Evolutionary conservation across 768 basidiomycete genomes (phyloP), one percentile per base, ranked within the genome.

Genomic region (Gloeostereum incarnatum): DNA sequence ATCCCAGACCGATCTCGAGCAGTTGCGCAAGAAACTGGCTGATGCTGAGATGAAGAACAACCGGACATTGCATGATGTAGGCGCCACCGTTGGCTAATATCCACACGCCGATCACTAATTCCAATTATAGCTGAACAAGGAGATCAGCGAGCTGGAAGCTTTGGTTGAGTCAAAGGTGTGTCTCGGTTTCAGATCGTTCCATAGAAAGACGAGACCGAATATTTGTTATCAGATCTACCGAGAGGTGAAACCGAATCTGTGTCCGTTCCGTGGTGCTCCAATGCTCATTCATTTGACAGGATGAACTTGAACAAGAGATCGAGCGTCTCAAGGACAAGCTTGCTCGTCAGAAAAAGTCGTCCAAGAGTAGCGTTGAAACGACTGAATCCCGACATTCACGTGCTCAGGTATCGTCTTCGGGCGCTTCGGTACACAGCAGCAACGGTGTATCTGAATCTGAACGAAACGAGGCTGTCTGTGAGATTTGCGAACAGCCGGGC

Each of bases 141-240:
- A 97, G 62, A 84, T 98, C 36, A 77, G 81, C 38, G 92, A 97
- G 54, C 70, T 97, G 14, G 94, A 98, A 58, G 73, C 81, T 26
- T 67, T 99, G 29, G 80, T 97, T n/a, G 94, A 99, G 55, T 74
- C 87, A 38, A 97, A 96, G 76, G 89, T 88, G 43, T 40, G 58
- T 5, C 11, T 16, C 36, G 13, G 16, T 39, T 11, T 10, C 17
- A 4, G 4, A 10, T 24, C 10, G n/a, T 19, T 13, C 17, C 30
- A 14, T 20, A 21, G 17, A 41, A n/a, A n/a, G n/a, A n/a, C n/a
- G n/a, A 30, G 8, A 11, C 20, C 35, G 32, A 26, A 41, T 20
- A 35, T 21, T 19, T 41, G 14, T 24, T 36, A 5, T 22, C 44
- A 89, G 86, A 91, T 92, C 45, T 90, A 91, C 53, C 79, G 81